Conservation (phyloP, 2,329 filamentous ascomycete genomes). For the Didymella pomorum region DNA sequence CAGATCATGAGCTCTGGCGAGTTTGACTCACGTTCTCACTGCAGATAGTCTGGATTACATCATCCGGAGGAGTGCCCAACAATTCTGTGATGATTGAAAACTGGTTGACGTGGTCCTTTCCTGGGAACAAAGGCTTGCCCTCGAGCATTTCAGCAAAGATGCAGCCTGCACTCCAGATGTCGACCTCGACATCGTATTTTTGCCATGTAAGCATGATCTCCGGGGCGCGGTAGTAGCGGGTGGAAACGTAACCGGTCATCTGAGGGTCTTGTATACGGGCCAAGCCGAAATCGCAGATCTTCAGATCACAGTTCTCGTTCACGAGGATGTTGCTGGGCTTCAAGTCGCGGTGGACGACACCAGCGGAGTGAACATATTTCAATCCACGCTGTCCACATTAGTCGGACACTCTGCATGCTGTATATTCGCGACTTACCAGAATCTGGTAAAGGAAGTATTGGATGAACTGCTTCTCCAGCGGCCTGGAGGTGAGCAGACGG, state of each 20-base stretch:
- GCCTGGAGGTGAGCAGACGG: slow-evolving; percentile 90
- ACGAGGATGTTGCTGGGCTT: slow-evolving; percentile 99
- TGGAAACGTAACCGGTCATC: slow-evolving; percentile 99
- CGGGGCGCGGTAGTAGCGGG: slow-evolving; percentile 96
- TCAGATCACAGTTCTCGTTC: slow-evolving; percentile 99
- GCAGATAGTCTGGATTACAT: slow-evolving; percentile 98
- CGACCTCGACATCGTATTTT: slow-evolving; percentile 98
- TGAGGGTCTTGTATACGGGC: slow-evolving; percentile 98
- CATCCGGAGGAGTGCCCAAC: slow-evolving; percentile 92
- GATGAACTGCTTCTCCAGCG: slow-evolving; percentile 98
- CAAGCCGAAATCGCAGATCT: slow-evolving; percentile 98
- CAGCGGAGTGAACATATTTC: slow-evolving; percentile 99
- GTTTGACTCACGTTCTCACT: slow-evolving; percentile 83
- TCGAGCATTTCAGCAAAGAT: slow-evolving; percentile 99
- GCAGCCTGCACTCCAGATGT: slow-evolving; percentile 99
- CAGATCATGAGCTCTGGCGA: too few relatives aligned
- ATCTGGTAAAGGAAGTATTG: slow-evolving; percentile 99
- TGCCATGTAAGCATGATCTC: slow-evolving; percentile 99
- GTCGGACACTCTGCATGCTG: slow-evolving; percentile 65
- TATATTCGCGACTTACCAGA: slow-evolving; percentile 68
- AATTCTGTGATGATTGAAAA: slow-evolving; percentile 99
- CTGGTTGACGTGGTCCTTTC: slow-evolving; percentile 99
- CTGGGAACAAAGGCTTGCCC: slow-evolving; percentile 96
- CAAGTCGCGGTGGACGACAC: slow-evolving; percentile 95
- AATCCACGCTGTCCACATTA: slow-evolving; percentile 75